Evolutionary conservation across 495 filamentous ascomycete genomes (phyloP).

Genomic region (Talaromyces ruber): DNA sequence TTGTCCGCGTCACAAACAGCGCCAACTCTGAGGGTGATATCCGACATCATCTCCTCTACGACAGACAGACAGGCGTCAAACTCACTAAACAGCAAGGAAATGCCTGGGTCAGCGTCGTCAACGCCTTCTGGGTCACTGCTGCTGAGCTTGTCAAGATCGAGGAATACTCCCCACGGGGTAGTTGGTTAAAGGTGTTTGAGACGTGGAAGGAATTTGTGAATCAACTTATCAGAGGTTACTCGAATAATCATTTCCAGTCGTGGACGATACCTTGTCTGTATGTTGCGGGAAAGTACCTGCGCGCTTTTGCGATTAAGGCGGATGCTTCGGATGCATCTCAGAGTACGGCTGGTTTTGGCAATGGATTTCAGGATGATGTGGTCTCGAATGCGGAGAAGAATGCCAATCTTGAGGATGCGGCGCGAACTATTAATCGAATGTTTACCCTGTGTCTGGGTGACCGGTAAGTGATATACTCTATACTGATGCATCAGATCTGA

Average conservation of each 20-base stretch:
- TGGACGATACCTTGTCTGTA: constrained; percentile 92
- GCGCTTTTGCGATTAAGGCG: constrained; percentile 81
- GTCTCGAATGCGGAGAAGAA: constrained; percentile 62
- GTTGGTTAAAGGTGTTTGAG: constrained; percentile 70
- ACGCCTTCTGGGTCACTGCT: constrained; percentile 72
- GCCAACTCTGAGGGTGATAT: constrained; percentile 54
- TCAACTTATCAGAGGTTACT: constrained; percentile 65
- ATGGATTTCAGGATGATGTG: constrained; percentile 67
- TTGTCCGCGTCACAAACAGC: constrained; percentile 52
- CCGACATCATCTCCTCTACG: constrained; percentile 51
- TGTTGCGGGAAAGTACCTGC: constrained; percentile 69
- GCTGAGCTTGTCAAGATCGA: constrained; percentile 56
- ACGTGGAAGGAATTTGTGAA: constrained; percentile 75
- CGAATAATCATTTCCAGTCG: constrained; percentile 56
- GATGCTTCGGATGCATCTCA: constrained; percentile 48
- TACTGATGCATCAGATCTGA: not conserved
- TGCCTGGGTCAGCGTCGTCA: constrained; percentile 78
- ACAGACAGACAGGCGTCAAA: constrained; percentile 30
- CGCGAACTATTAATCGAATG: constrained; percentile 76
- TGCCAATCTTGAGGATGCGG: constrained; percentile 80
- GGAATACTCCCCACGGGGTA: constrained; percentile 32
- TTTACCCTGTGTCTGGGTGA: constrained; percentile 84
- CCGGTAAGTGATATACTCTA: constrained; percentile 47
- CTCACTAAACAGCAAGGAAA: constrained; percentile 55
- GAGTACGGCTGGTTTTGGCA: constrained; percentile 27